These are phyloP conservation scores for Stellera chamaejasme DNA, from an alignment of 345 rosid species.

Conservation along the genomic window DNA sequence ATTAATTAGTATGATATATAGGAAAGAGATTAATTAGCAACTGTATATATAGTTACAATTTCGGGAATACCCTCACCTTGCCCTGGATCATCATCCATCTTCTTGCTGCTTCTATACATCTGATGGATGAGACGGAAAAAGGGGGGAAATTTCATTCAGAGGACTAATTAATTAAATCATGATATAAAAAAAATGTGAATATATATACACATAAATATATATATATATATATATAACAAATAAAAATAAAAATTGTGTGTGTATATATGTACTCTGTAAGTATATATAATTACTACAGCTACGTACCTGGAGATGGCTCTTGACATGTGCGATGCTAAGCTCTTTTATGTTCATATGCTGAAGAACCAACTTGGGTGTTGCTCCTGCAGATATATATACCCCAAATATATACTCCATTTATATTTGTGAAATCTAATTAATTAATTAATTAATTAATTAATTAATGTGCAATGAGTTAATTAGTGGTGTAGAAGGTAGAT, in stretches of 20 bases:
- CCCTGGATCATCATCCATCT: constrained; percentile 52
- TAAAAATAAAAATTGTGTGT: no score
- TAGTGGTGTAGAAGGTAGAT: no score
- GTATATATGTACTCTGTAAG: no score
- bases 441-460: no score
- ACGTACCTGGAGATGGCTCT: constrained; percentile 81
- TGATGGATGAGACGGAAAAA: constrained; percentile 12
- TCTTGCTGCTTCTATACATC: constrained; percentile 93
- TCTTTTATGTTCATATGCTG: constrained; percentile 82
- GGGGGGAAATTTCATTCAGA: no score
- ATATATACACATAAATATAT: no score
- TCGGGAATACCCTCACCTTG: constrained; percentile 30
- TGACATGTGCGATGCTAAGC: constrained; percentile 84
- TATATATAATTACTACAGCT: no score
- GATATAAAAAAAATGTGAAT: no score
- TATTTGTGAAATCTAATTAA: no score
- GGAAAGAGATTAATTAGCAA: neutral
- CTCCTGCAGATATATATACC: constrained; percentile 31
- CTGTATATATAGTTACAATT: neutral
- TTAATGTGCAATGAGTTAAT: no score
- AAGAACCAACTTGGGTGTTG: constrained; percentile 83
- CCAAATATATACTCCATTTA: neutral
- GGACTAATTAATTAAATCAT: no score
- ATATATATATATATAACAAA: no score
- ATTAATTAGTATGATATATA: neutral